phyloP scores from a whole-genome alignment of 208 protist species.

The Acanthamoeba castellanii region DNA sequence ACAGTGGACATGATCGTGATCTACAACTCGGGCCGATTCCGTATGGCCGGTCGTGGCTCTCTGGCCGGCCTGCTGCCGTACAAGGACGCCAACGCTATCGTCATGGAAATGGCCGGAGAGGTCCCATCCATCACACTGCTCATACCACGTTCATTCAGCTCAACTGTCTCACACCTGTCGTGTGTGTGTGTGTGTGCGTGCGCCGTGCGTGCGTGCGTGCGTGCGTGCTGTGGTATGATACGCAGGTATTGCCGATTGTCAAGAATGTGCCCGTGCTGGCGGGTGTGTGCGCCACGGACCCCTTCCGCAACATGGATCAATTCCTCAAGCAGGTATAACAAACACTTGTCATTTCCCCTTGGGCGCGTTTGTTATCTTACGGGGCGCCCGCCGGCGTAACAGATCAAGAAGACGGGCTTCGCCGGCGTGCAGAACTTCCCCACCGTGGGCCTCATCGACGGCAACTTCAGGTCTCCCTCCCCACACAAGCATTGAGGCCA shows the following conservation, averaged over 20 bases:
- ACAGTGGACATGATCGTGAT: constrained; percentile 67
- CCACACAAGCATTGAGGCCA: background rate
- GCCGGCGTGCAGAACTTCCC: constrained; percentile 73
- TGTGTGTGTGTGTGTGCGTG: background rate
- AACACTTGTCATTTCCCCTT: background rate
- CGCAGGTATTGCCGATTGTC: constrained; percentile 40
- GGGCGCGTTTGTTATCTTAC: background rate
- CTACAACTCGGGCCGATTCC: constrained; percentile 70
- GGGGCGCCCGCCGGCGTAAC: background rate
- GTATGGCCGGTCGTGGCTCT: constrained; percentile 56
- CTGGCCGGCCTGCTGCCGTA: constrained; percentile 69
- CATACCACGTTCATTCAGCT: background rate
- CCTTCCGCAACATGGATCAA: constrained; percentile 55
- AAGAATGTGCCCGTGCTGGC: constrained; percentile 65
- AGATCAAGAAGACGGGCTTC: constrained; percentile 69
- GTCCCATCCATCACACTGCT: background rate
- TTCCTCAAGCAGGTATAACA: constrained; percentile 22
- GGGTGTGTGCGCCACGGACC: constrained; percentile 48
- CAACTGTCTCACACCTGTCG: background rate
- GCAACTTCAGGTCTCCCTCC: constrained; percentile 32
- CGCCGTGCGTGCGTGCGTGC: too few species aligned
- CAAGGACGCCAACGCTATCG: constrained; percentile 69
- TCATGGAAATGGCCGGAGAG: constrained; percentile 71
- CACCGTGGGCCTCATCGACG: constrained; percentile 71
- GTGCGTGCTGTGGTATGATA: too few species aligned